Evolutionary conservation across 352 stramenopile genomes (phyloP), one percentile per base, ranked within the genome.

Genomic region (Pythium pyrilobum): DNA sequence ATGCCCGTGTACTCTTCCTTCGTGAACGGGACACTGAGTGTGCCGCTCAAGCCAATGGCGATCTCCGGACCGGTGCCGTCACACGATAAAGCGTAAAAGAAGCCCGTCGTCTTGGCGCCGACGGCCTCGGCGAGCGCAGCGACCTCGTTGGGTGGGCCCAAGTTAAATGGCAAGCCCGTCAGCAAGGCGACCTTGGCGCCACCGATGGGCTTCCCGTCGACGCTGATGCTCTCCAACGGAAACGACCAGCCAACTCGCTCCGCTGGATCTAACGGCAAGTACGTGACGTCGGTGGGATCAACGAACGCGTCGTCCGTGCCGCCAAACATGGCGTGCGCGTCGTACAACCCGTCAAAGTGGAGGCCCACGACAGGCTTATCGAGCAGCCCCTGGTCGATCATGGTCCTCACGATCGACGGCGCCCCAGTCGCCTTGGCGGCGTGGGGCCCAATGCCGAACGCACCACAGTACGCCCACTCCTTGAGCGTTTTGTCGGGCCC

Each of bases 1-100:
- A 37, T n/a, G n/a, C n/a, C n/a, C 16, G 25, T 18, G 38, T 59
- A 59, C 23, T 52, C 42, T 25, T 52, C 21, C 27, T 60, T 60
- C 15, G 52, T 49, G 15, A 60, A n/a, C 16, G 52, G 33, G 18
- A 60, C 18, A 4, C 31, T 23, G 11, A 59, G 16, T 9, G 9
- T 23, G 6, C 18, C 23, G 5, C 49, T 38, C 1, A 59, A 15
- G 8, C 40, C n/a, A 13, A 61, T 29, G 9, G 33, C 31, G 21
- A 61, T 48, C 23, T 55, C 53, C 0, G 53, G 53, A 24, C 53
- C 44, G 20, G 43, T n/a, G 6, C 36, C 42, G 2, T 59, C 52
- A 13, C 52, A 59, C 31, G 52, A n/a, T n/a, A n/a, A n/a, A n/a
- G n/a, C n/a, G n/a, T n/a, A n/a, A n/a, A n/a, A n/a, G 42, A 12